Evolutionary conservation across 768 basidiomycete genomes (phyloP), one percentile per base, ranked within the genome.

Genomic region (Coprinopsis sp.): DNA sequence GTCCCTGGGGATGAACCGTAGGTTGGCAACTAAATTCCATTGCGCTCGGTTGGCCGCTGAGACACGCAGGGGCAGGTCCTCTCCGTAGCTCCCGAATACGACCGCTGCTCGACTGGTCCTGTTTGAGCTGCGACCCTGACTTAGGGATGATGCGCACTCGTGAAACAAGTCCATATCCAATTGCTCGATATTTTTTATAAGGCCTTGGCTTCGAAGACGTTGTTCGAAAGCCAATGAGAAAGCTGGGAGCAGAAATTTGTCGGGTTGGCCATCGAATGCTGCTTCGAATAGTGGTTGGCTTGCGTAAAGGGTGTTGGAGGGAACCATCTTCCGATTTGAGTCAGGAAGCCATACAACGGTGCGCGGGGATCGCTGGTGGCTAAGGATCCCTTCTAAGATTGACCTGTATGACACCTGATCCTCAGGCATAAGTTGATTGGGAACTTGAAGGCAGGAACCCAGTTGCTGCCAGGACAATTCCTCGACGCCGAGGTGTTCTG

Each of bases 1-100:
- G 21, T 57, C 37, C 1, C 70, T 58, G 2, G 74, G 74, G 33
- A 77, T 64, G 45, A 78, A 78, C 1, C 60, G 47, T 3, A 70
- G 42, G 13, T 54, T 36, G 43, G 69, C 66, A 12, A 76, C 37
- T 18, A 56, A 40, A 1, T 25, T 24, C 68, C 71, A 74, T 1
- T 36, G 47, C 24, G 57, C 23, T 6, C 38, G 29, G 10, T 52
- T 39, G 14, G 52, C 37, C 29, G 29, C 29, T n/a, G 29, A 31
- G 24, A 67, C 51, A 3, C 49, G 54, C 46, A 69, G 45, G 0
- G 73, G 69, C 11, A 74, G 53, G 10, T 54, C 54, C 18, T 66
- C 51, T 29, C 58, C 63, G 40, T 67, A 77, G 2, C 56, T 58
- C 1, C 52, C 50, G 45, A 68, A 75, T 0, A 74, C 51, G 28